Conservation (phyloP, 2,329 filamentous ascomycete genomes). For the Aspergillus sp. region DNA sequence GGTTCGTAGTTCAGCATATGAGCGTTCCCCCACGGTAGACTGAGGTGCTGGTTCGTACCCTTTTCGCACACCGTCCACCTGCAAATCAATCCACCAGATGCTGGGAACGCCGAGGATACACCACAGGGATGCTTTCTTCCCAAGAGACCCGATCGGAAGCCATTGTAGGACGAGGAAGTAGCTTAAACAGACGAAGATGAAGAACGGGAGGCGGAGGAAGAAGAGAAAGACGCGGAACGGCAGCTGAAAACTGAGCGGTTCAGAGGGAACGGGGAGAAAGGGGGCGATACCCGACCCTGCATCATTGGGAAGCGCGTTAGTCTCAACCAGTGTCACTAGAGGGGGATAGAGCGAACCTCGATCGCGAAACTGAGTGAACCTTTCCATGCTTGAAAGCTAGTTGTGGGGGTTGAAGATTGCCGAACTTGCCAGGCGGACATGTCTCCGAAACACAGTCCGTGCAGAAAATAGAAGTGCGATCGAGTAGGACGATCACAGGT, state of each 20-base stretch:
- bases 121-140: constrained; percentile 86
- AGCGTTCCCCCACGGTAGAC: too few relatives aligned
- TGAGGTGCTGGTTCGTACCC: constrained; percentile 56
- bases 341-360: constrained; percentile 58
- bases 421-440: constrained; percentile 8
- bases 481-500: background rate
- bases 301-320: background rate
- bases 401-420: background rate
- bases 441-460: background rate
- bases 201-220: constrained; percentile 73
- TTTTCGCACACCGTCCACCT: constrained; percentile 93
- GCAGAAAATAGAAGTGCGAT: background rate
- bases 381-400: constrained; percentile 66
- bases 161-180: constrained; percentile 84
- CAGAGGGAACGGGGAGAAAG: constrained; percentile 78
- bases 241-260: constrained; percentile 61
- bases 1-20: background rate
- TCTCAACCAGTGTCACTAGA: background rate
- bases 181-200: constrained; percentile 63
- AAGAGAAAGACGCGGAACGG: constrained; percentile 72
- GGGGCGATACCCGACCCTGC: constrained; percentile 92
- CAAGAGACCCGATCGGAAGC: constrained; percentile 67
- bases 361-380: constrained; percentile 90
- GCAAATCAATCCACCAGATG: constrained; percentile 98
- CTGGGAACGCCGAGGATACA: constrained; percentile 82